Percentiles rank a stretch among this genome's conserved stretches.
Conservation (phyloP, 2,329 filamentous ascomycete species). For the Didymella pomorum region DNA sequence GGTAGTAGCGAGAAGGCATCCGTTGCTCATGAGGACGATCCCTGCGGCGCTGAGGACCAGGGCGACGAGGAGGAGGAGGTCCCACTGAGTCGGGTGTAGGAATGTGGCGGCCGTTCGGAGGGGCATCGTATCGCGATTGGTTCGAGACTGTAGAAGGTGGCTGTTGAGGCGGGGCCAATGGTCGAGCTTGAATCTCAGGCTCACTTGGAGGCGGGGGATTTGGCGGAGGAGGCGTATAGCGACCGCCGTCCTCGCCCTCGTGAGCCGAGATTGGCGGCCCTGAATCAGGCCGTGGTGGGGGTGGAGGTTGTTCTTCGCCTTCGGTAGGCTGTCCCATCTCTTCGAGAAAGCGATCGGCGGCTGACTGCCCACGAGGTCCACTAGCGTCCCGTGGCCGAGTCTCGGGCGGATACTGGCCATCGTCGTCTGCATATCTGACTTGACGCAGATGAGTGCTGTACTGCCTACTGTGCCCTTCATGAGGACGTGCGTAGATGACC, state of each 20-base stretch:
- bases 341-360: slow-evolving; percentile 48
- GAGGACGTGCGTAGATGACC: slow-evolving; percentile 40
- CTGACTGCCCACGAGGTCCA: slow-evolving; percentile 36
- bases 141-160: slow-evolving; percentile 46
- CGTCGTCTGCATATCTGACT: slow-evolving; percentile 41
- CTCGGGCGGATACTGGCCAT: slow-evolving; percentile 34
- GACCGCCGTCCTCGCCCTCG: slow-evolving; percentile 40
- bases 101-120: slow-evolving; percentile 33
- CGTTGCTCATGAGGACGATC: slow-evolving; percentile 45
- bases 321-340: slow-evolving; percentile 36
- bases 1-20: slow-evolving; percentile 46
- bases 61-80: slow-evolving; percentile 33
- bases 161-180: slow-evolving; percentile 32
- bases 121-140: slow-evolving; percentile 40
- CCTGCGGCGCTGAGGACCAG: slow-evolving; percentile 42
- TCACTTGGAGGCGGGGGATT: slow-evolving; percentile 28
- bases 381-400: slow-evolving; percentile 32
- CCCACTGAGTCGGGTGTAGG: slow-evolving; percentile 38
- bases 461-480: slow-evolving; percentile 39
- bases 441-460: slow-evolving; percentile 39
- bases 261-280: slow-evolving; percentile 27
- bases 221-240: slow-evolving; percentile 42
- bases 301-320: slow-evolving; percentile 27
- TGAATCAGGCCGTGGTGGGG: slow-evolving; percentile 24
- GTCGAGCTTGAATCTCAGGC: slow-evolving; percentile 21